Conservation (phyloP, 1,284 basidiomycete genomes). For the Hypsizygus ulmarius region DNA sequence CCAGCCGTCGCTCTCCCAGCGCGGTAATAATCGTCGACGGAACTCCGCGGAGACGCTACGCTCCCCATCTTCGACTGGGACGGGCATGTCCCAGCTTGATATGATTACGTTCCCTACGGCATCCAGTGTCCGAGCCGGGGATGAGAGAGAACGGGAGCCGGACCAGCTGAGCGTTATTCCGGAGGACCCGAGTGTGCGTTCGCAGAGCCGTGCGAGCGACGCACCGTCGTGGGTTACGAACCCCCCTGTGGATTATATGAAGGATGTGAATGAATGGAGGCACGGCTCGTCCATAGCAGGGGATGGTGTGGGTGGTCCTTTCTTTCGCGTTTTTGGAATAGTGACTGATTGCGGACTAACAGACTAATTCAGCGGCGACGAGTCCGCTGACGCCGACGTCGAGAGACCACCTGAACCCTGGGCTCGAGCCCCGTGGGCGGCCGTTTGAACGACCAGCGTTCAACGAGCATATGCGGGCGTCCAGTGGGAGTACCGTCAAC, state of each 20-base stretch:
- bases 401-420: background rate
- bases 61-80: slow-evolving; percentile 5
- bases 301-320: slow-evolving; percentile 11
- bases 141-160: background rate
- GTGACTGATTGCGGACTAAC: background rate
- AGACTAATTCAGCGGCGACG: background rate
- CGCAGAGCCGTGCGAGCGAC: slow-evolving; percentile 11
- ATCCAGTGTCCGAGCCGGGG: background rate
- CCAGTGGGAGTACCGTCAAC: slow-evolving; percentile 13
- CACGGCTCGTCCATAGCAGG: background rate
- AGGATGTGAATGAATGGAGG: slow-evolving; percentile 13
- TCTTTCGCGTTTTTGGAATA: background rate
- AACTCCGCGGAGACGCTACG: slow-evolving; percentile 14
- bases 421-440: slow-evolving; percentile 1
- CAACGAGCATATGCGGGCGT: background rate
- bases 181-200: slow-evolving; percentile 11
- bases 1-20: slow-evolving; percentile 1
- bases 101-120: slow-evolving; percentile 13
- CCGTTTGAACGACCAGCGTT: slow-evolving; percentile 3
- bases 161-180: slow-evolving; percentile 16
- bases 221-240: slow-evolving; percentile 5
- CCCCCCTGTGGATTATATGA: background rate
- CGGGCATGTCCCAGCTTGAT: slow-evolving; percentile 13
- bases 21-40: slow-evolving; percentile 3
- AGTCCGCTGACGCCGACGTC: background rate